Evolutionary conservation across 176 grass and related monocot genomes (phyloP), one percentile per base, ranked within the genome.

Genomic region (Avena atlantica): DNA sequence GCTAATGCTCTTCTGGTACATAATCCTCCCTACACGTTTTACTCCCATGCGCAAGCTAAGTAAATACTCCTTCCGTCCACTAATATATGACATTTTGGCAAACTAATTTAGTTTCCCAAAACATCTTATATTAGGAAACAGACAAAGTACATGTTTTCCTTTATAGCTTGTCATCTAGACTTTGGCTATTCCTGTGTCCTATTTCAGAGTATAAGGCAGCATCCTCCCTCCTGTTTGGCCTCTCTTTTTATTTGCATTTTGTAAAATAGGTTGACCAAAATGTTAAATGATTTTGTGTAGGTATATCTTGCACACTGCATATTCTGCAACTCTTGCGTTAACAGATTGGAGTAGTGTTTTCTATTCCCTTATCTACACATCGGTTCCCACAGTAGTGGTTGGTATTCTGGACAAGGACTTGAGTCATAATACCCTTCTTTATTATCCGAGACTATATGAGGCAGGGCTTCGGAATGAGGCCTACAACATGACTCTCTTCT

Each of bases 321-420:
- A 95, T 92, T 99, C 97, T 25, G 92, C 93, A 78, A 94, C 94
- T 70, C 93, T 91, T n/a, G 97, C 97, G 80, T 81, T 99, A 59
- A 99, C 97, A 74, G 97, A 99, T 90, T 99, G 97, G 97, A 99
- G 97, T 74, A 96, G 94, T 89, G 97, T 99, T 59, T 99, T 99
- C 83, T 99, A 99, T 88, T 99, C 97, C 57, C 89, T 99, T 74
- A 99, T 99, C 81, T 99, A 99, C 78, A 99, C 94, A 60, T 99
- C 94, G 79, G 87, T 99, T 60, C 97, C 97, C 49, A 94, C 97
- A 8, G 92, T 99, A 70, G 91, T 99, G 13, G 92, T 96, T 74
- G 97, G 97, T 79, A 91, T 99, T 94, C 90, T 99, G 40, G 94
- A 99, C 87, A 99, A 99, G 80, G 86, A 99, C 83, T 88, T 99